phyloP scores from a whole-genome alignment of 495 filamentous ascomycete genomes.

The Xylaria curta region DNA sequence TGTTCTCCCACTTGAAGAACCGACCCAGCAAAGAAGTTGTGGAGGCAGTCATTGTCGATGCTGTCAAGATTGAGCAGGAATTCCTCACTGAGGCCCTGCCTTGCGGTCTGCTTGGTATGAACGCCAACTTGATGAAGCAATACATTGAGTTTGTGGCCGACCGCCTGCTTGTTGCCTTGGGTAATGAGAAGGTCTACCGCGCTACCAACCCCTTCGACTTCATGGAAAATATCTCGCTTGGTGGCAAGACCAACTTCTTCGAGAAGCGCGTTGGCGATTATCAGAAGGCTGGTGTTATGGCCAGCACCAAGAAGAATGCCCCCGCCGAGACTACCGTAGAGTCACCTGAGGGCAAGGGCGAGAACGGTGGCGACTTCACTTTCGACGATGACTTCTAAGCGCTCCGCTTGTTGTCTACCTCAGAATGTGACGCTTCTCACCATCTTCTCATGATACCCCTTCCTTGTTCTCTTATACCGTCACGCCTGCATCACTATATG shows the following conservation, averaged over 20 bases:
- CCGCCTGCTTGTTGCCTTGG: slow-evolving; percentile 87
- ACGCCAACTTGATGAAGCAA: slow-evolving; percentile 95
- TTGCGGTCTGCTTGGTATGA: slow-evolving; percentile 94
- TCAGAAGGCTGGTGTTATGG: slow-evolving; percentile 99
- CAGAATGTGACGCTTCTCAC: background rate
- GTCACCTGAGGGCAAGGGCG: slow-evolving; percentile 60
- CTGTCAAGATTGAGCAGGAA: slow-evolving; percentile 94
- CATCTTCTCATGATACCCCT: slow-evolving; percentile 36
- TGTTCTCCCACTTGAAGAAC: slow-evolving; percentile 94
- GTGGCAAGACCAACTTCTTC: slow-evolving; percentile 99
- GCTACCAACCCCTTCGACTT: slow-evolving; percentile 97
- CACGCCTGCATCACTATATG: slow-evolving; percentile 2
- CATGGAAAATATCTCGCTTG: slow-evolving; percentile 99
- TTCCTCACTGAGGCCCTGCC: slow-evolving; percentile 97
- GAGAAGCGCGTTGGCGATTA: slow-evolving; percentile 99
- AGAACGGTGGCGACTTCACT: slow-evolving; percentile 78
- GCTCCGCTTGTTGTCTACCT: slow-evolving; percentile 11
- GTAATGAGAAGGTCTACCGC: slow-evolving; percentile 92
- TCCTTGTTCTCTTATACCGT: slow-evolving; percentile 29
- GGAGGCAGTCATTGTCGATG: slow-evolving; percentile 88
- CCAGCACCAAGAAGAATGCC: slow-evolving; percentile 80
- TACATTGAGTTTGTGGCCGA: slow-evolving; percentile 99
- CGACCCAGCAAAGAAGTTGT: slow-evolving; percentile 82
- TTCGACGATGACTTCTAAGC: slow-evolving; percentile 98
- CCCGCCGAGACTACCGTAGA: slow-evolving; percentile 55